Evolutionary conservation across 495 filamentous ascomycete species (phyloP), one percentile per base, ranked within the genome.

Genomic region (Filosporella fistucella): DNA sequence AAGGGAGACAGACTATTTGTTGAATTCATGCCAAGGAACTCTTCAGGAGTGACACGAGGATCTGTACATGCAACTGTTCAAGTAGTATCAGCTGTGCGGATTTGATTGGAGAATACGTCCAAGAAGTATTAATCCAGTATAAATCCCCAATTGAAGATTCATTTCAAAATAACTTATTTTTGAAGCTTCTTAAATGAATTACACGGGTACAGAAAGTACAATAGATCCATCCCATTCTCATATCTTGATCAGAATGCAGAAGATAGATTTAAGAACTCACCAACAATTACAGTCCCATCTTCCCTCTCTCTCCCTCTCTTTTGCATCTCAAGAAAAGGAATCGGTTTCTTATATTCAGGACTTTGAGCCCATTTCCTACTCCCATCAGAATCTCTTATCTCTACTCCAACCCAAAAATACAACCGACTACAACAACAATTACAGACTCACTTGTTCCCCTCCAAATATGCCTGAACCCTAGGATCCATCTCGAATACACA

Each of bases 241-340:
- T n/a, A n/a, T n/a, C n/a, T n/a, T n/a, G n/a, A n/a, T n/a, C n/a
- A n/a, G 20, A 7, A 44, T 7, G 38, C 39, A 26, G 47, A 26
- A 16, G 2, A 13, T n/a, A n/a, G n/a, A n/a, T n/a, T n/a, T n/a
- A n/a, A n/a, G n/a, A 24, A 54, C 51, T 0, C 23, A 56, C 54
- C 11, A 25, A 58, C 35, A 41, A 58, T 58, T 1, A 58, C 44
- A 2, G 55, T 58, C 39, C 55, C 55, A 49, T 58, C 51, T 21
- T 30, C 28, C 38, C 52, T 45, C 32, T 43, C 56, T 24, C 56
- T 48, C 13, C 56, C 56, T 39, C 39, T 52, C 22, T 21, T 47
- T 36, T 59, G 56, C 56, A 59, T 59, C 16, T 59, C 52, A 26
- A 26, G 38, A 24, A 59, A 59, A 11, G 6, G 11, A 9, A 59